These are phyloP conservation scores for Alternaria sp. DNA, from an alignment of 2,329 filamentous ascomycete genomes.

Conservation along the genomic window DNA sequence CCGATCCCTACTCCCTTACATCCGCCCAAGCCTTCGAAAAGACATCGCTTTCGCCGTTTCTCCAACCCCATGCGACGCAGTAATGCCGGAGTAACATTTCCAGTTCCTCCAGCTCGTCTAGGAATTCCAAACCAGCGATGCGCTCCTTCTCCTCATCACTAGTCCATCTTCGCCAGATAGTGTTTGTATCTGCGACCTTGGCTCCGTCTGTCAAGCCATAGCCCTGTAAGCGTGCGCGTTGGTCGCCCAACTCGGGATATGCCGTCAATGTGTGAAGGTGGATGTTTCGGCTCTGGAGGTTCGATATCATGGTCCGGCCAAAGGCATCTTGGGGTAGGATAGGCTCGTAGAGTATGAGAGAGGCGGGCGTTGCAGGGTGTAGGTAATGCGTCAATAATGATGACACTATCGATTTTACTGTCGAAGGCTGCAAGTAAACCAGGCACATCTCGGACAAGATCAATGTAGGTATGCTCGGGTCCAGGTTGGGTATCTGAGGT, in stretches of 20 bases:
- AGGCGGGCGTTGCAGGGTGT: slow-evolving; percentile 59
- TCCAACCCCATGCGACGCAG: slow-evolving; percentile 87
- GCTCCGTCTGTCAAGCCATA: slow-evolving; percentile 71
- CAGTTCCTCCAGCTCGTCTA: slow-evolving; percentile 98
- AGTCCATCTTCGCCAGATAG: slow-evolving; percentile 83
- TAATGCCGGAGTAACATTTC: slow-evolving; percentile 87
- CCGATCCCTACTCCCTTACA: slow-evolving; percentile 28
- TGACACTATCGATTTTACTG: slow-evolving; percentile 69
- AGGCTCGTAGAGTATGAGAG: slow-evolving; percentile 86
- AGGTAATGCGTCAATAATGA: slow-evolving; percentile 46
- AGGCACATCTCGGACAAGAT: slow-evolving; percentile 95
- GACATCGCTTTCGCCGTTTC: slow-evolving; percentile 55
- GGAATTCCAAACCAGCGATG: slow-evolving; percentile 79
- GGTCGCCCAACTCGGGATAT: slow-evolving; percentile 73
- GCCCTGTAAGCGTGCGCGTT: slow-evolving; percentile 70
- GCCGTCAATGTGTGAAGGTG: slow-evolving; percentile 80
- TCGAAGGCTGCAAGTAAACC: slow-evolving; percentile 77
- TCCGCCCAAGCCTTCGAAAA: slow-evolving; percentile 47
- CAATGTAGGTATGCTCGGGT: slow-evolving; percentile 74
- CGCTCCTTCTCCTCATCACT: slow-evolving; percentile 74
- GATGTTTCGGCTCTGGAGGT: slow-evolving; percentile 83
- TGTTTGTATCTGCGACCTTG: slow-evolving; percentile 67
- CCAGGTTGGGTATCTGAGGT: slow-evolving; percentile 55
- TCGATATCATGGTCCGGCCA: slow-evolving; percentile 89
- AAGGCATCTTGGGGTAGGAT: slow-evolving; percentile 85